Evolutionary conservation across 2,329 filamentous ascomycete genomes (phyloP), one percentile per base, ranked within the genome.

Genomic region (Leptographium wingfieldii): DNA sequence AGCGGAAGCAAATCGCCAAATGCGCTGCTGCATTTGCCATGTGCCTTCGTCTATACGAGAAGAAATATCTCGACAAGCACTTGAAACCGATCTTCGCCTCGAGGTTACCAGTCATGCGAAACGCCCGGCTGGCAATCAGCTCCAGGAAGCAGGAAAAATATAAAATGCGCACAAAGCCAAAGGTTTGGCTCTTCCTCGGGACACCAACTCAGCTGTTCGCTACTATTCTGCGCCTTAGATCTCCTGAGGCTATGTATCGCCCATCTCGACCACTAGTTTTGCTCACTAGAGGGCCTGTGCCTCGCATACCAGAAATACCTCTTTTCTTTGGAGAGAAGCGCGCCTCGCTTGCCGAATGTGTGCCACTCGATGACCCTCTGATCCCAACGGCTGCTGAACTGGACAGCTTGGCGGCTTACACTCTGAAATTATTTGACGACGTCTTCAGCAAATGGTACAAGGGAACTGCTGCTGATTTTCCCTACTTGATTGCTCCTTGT

Each of bases 371-470:
- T 0, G 66, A 63, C 0, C 67, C 76, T 0, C 65, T 91, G 0
- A 12, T 71, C 0, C 64, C 83, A 0, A 70, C 73, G 0, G 65
- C 73, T 0, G 68, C 73, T 0, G 68, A 76, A 1, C 64, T 90
- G 0, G 65, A 74, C 0, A 67, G 73, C 0, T 69, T 97, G n/a
- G 84, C 83, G 0, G 72, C 70, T 0, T 95, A 94, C 69, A 96
- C 89, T 0, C 73, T 95, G 49, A 78, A 80, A 5, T 72, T 95
- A 0, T 96, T 95, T 70, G 74, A 82, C 19, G 90, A 97, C 65
- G 76, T 96, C 0, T 97, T 96, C 74, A 92, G 91, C 71, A 99
- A 99, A 70, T 77, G 79, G 3, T 99, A 90, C 67, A 83, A 88
- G 56, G 75, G 81, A 0, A 77, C 83, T 19, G 66, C 76, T 0